These are phyloP conservation scores for Cutaneotrichosporon arboriforme DNA, from an alignment of 1,284 basidiomycete genomes.

Conservation along the genomic window DNA sequence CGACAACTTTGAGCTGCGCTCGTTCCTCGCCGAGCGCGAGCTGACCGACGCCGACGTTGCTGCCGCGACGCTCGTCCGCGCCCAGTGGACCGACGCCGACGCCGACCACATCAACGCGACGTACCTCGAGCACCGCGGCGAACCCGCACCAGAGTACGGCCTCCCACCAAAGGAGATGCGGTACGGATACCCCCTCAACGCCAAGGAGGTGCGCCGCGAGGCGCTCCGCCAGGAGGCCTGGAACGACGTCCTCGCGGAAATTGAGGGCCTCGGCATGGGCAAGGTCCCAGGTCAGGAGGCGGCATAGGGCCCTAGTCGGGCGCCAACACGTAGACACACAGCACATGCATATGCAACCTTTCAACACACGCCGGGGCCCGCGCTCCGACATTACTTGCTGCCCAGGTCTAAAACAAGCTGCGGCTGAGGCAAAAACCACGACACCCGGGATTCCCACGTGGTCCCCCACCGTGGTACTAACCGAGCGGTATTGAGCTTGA, in stretches of 20 bases:
- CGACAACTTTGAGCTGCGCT: constrained; percentile 31
- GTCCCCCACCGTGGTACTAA: constrained; percentile 80
- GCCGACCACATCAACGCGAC: constrained; percentile 27
- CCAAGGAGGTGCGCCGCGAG: constrained; percentile 24
- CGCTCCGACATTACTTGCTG: too few species aligned
- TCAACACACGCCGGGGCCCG: too few species aligned
- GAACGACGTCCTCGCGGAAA: constrained; percentile 24
- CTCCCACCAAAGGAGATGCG: constrained; percentile 53
- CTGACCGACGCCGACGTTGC: constrained; percentile 21
- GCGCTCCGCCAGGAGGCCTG: constrained; percentile 27
- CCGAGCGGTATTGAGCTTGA: constrained; percentile 68
- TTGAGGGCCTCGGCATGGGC: constrained; percentile 15
- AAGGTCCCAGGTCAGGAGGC: not conserved
- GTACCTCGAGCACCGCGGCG: constrained; percentile 22
- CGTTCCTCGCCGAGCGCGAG: constrained; percentile 17
- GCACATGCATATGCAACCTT: constrained; percentile 3
- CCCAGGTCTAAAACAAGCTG: too few species aligned
- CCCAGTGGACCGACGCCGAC: constrained; percentile 32
- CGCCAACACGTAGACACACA: constrained; percentile 3
- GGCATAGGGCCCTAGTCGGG: too few species aligned
- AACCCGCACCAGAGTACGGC: constrained; percentile 61
- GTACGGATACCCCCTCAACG: constrained; percentile 38
- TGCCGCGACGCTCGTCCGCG: constrained; percentile 33
- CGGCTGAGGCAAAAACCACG: not conserved
- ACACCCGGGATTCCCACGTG: constrained; percentile 73